A percentile compares a stretch with the other conserved stretches of the same genome.
phyloP scores from a whole-genome alignment of 768 basidiomycete genomes.

The Leucocoprinus leucothites region DNA sequence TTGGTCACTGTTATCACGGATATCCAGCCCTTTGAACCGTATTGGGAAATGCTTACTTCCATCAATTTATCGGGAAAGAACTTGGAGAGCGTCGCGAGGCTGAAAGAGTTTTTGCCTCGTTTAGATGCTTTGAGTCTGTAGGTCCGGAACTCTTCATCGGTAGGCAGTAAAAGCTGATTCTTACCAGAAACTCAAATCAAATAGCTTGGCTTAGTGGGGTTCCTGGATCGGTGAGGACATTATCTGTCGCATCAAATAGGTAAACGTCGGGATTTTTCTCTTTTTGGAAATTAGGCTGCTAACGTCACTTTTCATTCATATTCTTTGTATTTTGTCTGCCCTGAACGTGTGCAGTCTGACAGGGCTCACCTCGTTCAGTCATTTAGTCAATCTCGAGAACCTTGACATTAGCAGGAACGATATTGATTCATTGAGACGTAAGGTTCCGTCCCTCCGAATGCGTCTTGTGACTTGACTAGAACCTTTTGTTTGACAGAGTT shows the following conservation, averaged over 20 bases:
- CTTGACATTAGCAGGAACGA: constrained; percentile 91
- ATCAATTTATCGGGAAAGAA: constrained; percentile 76
- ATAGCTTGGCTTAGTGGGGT: constrained; percentile 80
- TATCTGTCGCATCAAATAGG: constrained; percentile 77
- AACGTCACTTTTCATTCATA: constrained; percentile 11
- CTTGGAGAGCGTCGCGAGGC: constrained; percentile 75
- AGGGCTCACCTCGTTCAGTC: constrained; percentile 82
- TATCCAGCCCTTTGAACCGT: constrained; percentile 89
- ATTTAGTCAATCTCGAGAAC: constrained; percentile 81
- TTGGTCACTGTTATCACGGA: constrained; percentile 93
- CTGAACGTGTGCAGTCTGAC: constrained; percentile 57
- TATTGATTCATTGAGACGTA: constrained; percentile 83
- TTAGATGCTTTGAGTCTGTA: constrained; percentile 77
- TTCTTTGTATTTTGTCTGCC: constrained; percentile 10
- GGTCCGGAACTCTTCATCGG: constrained; percentile 27
- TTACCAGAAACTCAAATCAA: constrained; percentile 63
- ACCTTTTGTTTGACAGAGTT: constrained; percentile 54
- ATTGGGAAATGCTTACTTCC: constrained; percentile 79
- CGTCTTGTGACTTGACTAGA: constrained; percentile 11
- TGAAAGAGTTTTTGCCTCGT: constrained; percentile 86
- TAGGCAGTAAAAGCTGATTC: constrained; percentile 10
- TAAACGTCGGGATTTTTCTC: constrained; percentile 31
- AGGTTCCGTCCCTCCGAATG: constrained; percentile 31
- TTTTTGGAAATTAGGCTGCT: constrained; percentile 11
- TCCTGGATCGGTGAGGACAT: constrained; percentile 65